A percentile compares a stretch with the other conserved stretches of the same genome.
phyloP scores from a whole-genome alignment of 2,329 filamentous ascomycete genomes.

The Nothophoma quercina region DNA sequence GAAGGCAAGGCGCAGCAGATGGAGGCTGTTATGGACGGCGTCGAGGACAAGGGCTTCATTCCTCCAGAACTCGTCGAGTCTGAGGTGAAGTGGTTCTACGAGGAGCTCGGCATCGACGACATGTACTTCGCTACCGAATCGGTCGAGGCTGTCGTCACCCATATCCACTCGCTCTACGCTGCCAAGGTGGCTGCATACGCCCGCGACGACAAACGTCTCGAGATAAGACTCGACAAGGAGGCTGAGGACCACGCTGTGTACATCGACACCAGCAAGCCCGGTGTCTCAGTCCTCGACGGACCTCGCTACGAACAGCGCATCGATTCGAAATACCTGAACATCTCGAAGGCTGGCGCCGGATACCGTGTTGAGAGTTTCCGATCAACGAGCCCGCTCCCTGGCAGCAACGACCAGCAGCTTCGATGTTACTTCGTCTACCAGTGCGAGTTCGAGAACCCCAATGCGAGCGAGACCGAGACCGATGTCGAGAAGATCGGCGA shows the following conservation, averaged over 20 bases:
- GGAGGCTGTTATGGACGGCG: slow-evolving; percentile 79
- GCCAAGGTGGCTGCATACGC: slow-evolving; percentile 95
- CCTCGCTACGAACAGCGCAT: slow-evolving; percentile 94
- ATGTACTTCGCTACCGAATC: slow-evolving; percentile 96
- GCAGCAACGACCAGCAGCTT: slow-evolving; percentile 79
- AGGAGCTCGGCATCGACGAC: slow-evolving; percentile 96
- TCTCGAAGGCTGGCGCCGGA: slow-evolving; percentile 71
- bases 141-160: slow-evolving; percentile 85
- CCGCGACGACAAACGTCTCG: slow-evolving; percentile 89
- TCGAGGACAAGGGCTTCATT: slow-evolving; percentile 84
- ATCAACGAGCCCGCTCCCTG: slow-evolving; percentile 80
- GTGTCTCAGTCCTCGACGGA: slow-evolving; percentile 75
- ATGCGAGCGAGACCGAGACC: slow-evolving; percentile 78
- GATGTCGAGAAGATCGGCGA: slow-evolving; percentile 91
- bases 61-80: slow-evolving; percentile 81
- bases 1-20: slow-evolving; percentile 93
- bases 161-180: slow-evolving; percentile 95
- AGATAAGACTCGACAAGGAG: slow-evolving; percentile 96
- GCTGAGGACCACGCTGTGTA: slow-evolving; percentile 94
- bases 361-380: slow-evolving; percentile 98
- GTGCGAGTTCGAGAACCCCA: slow-evolving; percentile 83
- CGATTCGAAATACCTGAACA: slow-evolving; percentile 93
- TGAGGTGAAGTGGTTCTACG: slow-evolving; percentile 97
- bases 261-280: slow-evolving; percentile 95
- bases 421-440: slow-evolving; percentile 99